These are phyloP conservation scores for Moniliophthora roreri DNA, from an alignment of 1,284 basidiomycete genomes.

Conservation along the genomic window DNA sequence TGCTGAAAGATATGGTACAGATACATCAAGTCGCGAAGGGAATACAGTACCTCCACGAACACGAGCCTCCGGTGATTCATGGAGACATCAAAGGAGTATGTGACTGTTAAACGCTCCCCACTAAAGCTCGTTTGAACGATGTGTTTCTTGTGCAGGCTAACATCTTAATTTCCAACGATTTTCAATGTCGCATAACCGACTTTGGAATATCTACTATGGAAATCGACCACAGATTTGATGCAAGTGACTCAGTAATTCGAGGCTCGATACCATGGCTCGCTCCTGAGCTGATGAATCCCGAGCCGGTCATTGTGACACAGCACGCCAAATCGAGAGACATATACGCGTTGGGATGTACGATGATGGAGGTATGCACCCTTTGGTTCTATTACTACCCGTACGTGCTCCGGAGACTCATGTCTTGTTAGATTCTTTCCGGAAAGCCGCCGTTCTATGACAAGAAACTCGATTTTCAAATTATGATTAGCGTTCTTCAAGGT, in stretches of 20 bases:
- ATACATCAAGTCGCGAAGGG: conserved; percentile 13
- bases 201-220: conserved; percentile 9
- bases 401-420: neutral
- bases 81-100: conserved; percentile 20
- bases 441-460: neutral
- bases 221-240: neutral
- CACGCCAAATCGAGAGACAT: conserved; percentile 11
- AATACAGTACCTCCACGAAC: conserved; percentile 17
- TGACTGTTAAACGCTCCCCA: neutral
- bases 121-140: neutral
- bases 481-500: neutral
- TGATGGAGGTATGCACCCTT: conserved; percentile 10
- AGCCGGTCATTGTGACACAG: neutral
- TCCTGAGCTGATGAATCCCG: conserved; percentile 7
- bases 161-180: conserved; percentile 6
- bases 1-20: conserved; percentile 5
- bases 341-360: conserved; percentile 11
- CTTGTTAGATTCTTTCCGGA: neutral
- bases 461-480: neutral
- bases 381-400: neutral
- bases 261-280: conserved; percentile 11
- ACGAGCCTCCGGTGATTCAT: conserved; percentile 16
- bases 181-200: conserved; percentile 8
- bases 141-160: conserved; percentile 1
- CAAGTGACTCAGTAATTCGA: neutral